Base-by-base conservation (phyloP, 106 monocot genomes). In the Acorus calamus region DNA sequence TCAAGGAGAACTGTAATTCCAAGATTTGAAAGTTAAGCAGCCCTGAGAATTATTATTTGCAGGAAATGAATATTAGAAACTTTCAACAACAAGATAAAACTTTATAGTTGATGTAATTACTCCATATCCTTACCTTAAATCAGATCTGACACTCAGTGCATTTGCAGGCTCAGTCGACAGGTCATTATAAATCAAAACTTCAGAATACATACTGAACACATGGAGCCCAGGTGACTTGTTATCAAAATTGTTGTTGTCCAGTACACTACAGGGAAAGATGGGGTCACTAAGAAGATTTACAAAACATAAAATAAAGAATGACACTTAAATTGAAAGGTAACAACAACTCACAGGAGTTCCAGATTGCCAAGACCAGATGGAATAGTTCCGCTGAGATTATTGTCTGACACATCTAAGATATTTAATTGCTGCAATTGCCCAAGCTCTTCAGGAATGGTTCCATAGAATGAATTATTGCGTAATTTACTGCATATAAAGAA, bases 381-480 rank as follows among this genome's bases (percentile, higher is more conserved):
- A 75, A 87, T 13, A 50, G 66, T 13, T 62, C 74, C 78, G 14
- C 47, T 66, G n/a, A 88, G 54, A 73, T 77, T 77, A 77, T 87
- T 82, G 49, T 77, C 58, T 59, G 72, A 64, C 61, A 83, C 62
- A 56, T 87, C 74, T 71, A 87, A 70, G 11, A 80, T 64, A 64
- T 79, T 62, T 28, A 83, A 57, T 12, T 71, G 65, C 11, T 57
- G 71, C 74, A 83, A 63, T 12, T 74, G 44, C 55, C 48, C 54
- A 53, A 80, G 61, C 53, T 76, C 83, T 70, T 42, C 67, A 53
- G 86, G 87, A 49, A 88, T 51, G 3, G 46, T 42, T 44, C 83
- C 79, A 14, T 49, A 80, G 55, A 81, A 88, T 50, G 75, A 83
- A 73, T 88, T 88, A 65, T 88, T 83, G 63, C 60, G 58, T 49